Base-by-base conservation (phyloP, 2,329 filamentous ascomycete species). In the Neonectria coccinea region DNA sequence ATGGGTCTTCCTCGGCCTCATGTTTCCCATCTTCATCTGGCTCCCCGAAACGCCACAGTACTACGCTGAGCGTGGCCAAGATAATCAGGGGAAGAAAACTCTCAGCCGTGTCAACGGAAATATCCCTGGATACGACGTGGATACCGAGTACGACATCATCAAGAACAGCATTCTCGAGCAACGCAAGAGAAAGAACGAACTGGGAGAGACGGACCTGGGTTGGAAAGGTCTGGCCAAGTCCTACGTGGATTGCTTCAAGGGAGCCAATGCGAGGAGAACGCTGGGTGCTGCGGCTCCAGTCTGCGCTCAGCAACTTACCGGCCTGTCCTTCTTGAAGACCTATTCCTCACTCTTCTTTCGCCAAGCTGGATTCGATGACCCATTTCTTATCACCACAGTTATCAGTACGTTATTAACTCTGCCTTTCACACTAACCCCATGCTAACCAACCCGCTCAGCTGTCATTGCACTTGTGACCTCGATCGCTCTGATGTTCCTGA, bases 1-100 rank as follows among this genome's bases (percentile, higher is more conserved):
- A 27, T 67, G 61, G 61, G 65, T 51, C 1, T 65, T 67, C 44
- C 39, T 67, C 8, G 65, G 56, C 9, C 39, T 67, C 36, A 67
- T 67, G 62, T 22, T 67, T 11, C 65, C 65, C 1, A 62, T 67
- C 12, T 67, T 65, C n/a, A 25, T 67, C n/a, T 67, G 62, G 62
- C 50, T 67, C 0, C 65, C 65, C 0, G 65, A 67, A 16, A 61
- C 65, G n/a, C 61, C 65, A 2, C 48, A 54, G 12, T 67, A 65
- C 42, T 67, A 62, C 16, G 65, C 62, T 3, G 62, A 62, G 18
- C 36, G 58, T 5, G 62, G 47, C 25, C 39, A 52, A 18, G 57
- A 65, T 10, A 62, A 67, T 0, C 20, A 57, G 4, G 65, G 65
- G 1, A 65, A 57, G 20, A 58, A 58, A 22, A 59, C 56, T 3